Base-by-base conservation (phyloP, 2,329 filamentous ascomycete species). In the Emergomyces pasteurianus region DNA sequence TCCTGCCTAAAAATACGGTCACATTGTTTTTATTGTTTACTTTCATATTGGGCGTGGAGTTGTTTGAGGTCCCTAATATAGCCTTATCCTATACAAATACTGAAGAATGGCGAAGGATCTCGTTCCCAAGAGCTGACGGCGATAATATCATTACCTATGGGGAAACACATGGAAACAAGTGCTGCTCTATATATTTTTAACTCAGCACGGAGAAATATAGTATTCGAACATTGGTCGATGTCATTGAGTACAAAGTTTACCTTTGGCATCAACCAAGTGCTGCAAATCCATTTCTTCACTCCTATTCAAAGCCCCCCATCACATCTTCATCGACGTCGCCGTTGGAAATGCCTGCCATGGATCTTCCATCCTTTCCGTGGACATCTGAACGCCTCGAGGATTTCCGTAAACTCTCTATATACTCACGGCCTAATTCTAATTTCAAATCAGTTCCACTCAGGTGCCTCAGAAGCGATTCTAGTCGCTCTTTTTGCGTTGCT, bases 361-460 rank as follows among this genome's bases (percentile, higher is more conserved):
- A 36, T 23, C 57, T 43, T 42, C 61, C 60, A 34, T 63, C 62
- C 18, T 69, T 72, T 3, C 64, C 63, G 8, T 63, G 49, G 58
- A 66, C 64, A 40, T 67, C 65, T 34, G 65, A 63, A 63, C 68
- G 70, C 66, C 74, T 79, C 59, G 79, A 77, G 62, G 74, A 65
- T 63, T 76, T 81, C 67, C 78, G 79, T 58, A 80, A 62, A 58
- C 76, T 76, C 50, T 84, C 81, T 38, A 85, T 73, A 65, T 82
- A 84, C 68, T 86, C 84, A 66, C 80, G 82, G 60, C 77, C 81
- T 49, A 87, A 69, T 49, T 80, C 81, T 57, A 86, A 68, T 21
- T 79, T 80, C 59, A 79, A 76, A 63, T 85, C 83, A 18, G 78
- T 79, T 62, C 81, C 78, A 64, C 78, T 77, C 52, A 85, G 75